phyloP scores from a whole-genome alignment of 192 early-diverging fungal genomes.

The Backusella tarrabulga region DNA sequence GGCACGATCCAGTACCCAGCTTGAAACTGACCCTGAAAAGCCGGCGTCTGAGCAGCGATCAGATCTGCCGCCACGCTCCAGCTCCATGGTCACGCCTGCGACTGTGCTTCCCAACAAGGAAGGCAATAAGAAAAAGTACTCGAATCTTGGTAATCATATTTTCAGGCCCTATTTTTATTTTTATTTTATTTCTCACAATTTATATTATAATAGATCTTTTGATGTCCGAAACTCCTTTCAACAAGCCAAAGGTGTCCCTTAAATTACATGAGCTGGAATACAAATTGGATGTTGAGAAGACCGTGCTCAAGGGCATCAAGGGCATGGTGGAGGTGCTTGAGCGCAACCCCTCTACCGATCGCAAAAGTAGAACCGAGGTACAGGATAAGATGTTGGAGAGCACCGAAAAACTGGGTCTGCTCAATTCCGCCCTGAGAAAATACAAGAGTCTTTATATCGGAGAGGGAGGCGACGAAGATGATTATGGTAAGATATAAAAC shows the following conservation, averaged over 20 bases:
- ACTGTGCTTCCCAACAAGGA: not conserved
- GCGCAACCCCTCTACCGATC: constrained; percentile 50
- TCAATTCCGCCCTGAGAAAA: constrained; percentile 73
- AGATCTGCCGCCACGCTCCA: constrained; percentile 15
- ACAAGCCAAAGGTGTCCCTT: constrained; percentile 66
- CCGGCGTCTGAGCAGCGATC: not conserved
- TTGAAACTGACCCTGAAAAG: constrained; percentile 7
- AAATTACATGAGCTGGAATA: constrained; percentile 83
- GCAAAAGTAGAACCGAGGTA: constrained; percentile 52
- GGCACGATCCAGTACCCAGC: constrained; percentile 40
- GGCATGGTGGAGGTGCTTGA: constrained; percentile 51
- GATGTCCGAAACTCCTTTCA: constrained; percentile 64
- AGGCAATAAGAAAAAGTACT: constrained; percentile 18
- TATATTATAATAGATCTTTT: constrained; percentile 58
- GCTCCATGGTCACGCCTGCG: constrained; percentile 12
- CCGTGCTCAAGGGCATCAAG: constrained; percentile 80
- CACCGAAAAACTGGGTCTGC: constrained; percentile 70
- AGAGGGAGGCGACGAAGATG: constrained; percentile 68
- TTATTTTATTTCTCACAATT: constrained; percentile 24
- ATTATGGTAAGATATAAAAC: constrained; percentile 46
- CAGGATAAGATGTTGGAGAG: constrained; percentile 39
- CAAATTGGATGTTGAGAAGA: constrained; percentile 92
- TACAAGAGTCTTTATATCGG: constrained; percentile 85
- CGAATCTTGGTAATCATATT: constrained; percentile 25
- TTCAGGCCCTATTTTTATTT: not conserved